Evolutionary conservation across 1,284 basidiomycete species (phyloP).

Genomic region (Puccinia triticina): DNA sequence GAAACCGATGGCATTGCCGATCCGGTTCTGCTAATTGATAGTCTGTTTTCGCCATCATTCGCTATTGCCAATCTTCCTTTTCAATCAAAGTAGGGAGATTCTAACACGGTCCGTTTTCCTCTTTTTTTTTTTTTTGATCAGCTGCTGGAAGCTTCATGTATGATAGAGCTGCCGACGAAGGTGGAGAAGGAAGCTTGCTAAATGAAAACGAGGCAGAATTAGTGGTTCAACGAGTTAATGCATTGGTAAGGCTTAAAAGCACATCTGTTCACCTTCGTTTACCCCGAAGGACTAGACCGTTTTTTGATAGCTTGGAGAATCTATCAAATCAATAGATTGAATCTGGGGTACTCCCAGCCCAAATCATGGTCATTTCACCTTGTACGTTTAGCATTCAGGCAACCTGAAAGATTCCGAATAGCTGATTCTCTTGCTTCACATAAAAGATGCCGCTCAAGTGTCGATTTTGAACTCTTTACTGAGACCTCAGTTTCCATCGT

Average conservation of each 20-base stretch:
- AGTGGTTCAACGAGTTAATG: conserved; percentile 78
- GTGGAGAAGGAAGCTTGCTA: conserved; percentile 77
- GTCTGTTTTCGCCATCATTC: conserved; percentile 53
- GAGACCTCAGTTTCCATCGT: conserved; percentile 70
- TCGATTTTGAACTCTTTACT: conserved; percentile 74
- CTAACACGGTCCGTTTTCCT: not conserved
- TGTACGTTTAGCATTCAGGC: conserved; percentile 65
- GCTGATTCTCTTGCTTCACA: not conserved
- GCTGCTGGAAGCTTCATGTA: conserved; percentile 86
- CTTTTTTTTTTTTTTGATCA: conserved; percentile 21
- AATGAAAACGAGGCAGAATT: conserved; percentile 91
- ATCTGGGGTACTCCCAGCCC: conserved; percentile 70
- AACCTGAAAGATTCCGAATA: not conserved
- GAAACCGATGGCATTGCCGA: conserved; percentile 72
- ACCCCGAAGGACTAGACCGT: not conserved
- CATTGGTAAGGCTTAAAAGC: conserved; percentile 67
- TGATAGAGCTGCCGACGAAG: conserved; percentile 67
- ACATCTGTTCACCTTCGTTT: conserved; percentile 32
- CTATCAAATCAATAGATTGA: conserved; percentile 64
- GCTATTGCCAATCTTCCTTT: not conserved
- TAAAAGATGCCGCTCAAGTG: conserved; percentile 82
- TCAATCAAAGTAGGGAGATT: not conserved
- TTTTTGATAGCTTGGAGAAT: not conserved
- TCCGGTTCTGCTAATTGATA: conserved; percentile 90
- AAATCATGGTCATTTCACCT: conserved; percentile 85